Conservation (phyloP, 352 stramenopile species). For the Pythium periplocum region DNA sequence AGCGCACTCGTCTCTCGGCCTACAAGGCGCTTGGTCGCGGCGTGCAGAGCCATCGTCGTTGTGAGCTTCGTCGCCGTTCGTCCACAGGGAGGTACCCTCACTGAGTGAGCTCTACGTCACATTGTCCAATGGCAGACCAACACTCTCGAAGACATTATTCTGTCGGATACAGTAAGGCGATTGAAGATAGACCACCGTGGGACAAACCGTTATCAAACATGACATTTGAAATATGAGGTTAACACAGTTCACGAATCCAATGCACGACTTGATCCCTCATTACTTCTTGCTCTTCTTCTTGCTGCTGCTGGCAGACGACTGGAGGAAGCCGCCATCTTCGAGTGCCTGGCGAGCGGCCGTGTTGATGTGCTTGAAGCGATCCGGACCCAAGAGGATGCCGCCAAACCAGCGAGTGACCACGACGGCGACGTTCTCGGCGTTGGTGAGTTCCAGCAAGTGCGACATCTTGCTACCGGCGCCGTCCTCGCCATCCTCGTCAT, state of each 20-base stretch:
- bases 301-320: constrained; percentile 9
- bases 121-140: too few species aligned
- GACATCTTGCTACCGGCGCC: constrained; percentile 78
- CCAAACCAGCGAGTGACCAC: constrained; percentile 85
- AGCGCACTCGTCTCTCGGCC: not conserved
- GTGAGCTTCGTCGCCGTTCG: not conserved
- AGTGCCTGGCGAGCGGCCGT: constrained; percentile 63
- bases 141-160: too few species aligned
- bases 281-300: constrained; percentile 57
- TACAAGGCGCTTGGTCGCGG: not conserved
- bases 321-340: constrained; percentile 64
- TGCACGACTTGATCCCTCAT: too few species aligned
- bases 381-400: constrained; percentile 76
- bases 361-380: constrained; percentile 86
- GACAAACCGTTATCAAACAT: too few species aligned
- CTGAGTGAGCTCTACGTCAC: too few species aligned
- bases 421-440: constrained; percentile 76
- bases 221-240: too few species aligned
- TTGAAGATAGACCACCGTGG: too few species aligned
- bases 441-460: constrained; percentile 73
- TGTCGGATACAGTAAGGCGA: too few species aligned
- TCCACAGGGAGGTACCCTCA: too few species aligned
- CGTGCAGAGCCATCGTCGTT: constrained; percentile 2
- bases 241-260: too few species aligned
- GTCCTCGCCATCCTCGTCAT: constrained; percentile 84